These are phyloP conservation scores for Nigrograna mackinnonii DNA, from an alignment of 2,329 filamentous ascomycete genomes.

Conservation along the genomic window DNA sequence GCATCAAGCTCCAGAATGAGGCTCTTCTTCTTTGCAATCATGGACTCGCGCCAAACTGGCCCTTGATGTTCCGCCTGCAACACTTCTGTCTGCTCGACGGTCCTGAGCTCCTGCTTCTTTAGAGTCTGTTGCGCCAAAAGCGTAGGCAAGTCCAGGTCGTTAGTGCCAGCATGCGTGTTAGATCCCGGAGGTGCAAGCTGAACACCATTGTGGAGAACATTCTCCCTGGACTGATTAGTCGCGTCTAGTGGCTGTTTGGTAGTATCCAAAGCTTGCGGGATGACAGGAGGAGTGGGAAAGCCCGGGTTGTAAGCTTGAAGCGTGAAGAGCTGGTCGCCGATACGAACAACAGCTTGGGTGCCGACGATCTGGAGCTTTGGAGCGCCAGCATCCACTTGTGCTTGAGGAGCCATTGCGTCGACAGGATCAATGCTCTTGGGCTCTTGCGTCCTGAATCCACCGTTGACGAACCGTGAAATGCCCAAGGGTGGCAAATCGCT, in stretches of 20 bases:
- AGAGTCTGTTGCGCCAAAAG: conserved; percentile 30
- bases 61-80: conserved; percentile 34
- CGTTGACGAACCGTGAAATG: conserved; percentile 33
- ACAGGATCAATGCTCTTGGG: conserved; percentile 20
- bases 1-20: conserved; percentile 40
- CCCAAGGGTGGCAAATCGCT: conserved; percentile 43
- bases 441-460: conserved; percentile 27
- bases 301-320: conserved; percentile 28
- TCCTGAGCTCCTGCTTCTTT: conserved; percentile 38
- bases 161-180: conserved; percentile 22
- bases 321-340: conserved; percentile 35
- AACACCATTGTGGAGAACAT: too few relatives aligned
- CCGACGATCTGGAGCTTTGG: conserved; percentile 32
- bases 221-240: too few relatives aligned
- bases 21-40: conserved; percentile 39
- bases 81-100: conserved; percentile 40
- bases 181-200: conserved; percentile 16
- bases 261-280: conserved; percentile 14
- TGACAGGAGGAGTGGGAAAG: conserved; percentile 12
- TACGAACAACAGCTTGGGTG: conserved; percentile 32
- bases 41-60: conserved; percentile 33
- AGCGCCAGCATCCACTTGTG: conserved; percentile 19
- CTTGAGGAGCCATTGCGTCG: conserved; percentile 27
- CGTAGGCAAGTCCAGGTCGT: conserved; percentile 24
- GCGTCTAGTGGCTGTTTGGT: too few relatives aligned